A percentile compares a stretch with the other conserved stretches of the same genome.
These are phyloP conservation scores for Licmophora abbreviata DNA, from an alignment of 108 stramenopile genomes.

Conservation along the genomic window DNA sequence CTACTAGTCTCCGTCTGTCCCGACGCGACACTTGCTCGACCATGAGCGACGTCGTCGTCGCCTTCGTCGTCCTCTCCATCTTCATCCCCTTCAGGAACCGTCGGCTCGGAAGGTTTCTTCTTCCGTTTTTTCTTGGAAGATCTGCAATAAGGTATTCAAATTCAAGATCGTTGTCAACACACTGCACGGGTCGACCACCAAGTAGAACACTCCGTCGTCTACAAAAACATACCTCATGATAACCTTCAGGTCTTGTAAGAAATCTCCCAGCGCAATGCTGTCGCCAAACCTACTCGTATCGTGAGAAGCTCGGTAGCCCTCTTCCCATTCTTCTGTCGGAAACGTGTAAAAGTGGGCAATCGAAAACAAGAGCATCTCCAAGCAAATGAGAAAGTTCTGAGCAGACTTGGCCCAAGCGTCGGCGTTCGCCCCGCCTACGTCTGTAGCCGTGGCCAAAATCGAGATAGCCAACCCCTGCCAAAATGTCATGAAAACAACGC, in stretches of 20 bases:
- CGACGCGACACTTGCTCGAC: constrained; percentile 1
- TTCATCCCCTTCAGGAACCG: constrained; percentile 28
- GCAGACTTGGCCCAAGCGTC: constrained; percentile 69
- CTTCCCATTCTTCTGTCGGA: constrained; percentile 88
- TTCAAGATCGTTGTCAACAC: not conserved
- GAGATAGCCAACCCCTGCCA: constrained; percentile 83
- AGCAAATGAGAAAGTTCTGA: constrained; percentile 90
- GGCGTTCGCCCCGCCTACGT: constrained; percentile 42
- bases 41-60: constrained; percentile 1
- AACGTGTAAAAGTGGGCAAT: constrained; percentile 93
- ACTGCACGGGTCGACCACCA: constrained; percentile 2
- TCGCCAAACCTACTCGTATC: constrained; percentile 70
- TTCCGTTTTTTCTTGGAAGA: constrained; percentile 7
- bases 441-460: constrained; percentile 59
- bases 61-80: constrained; percentile 12
- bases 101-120: constrained; percentile 10
- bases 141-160: not conserved
- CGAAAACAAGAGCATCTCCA: constrained; percentile 87
- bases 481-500: constrained; percentile 88
- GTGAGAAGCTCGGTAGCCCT: constrained; percentile 59
- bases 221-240: constrained; percentile 12
- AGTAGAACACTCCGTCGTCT: not conserved
- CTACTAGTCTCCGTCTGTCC: not conserved
- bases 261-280: constrained; percentile 77
- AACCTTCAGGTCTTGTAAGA: constrained; percentile 74